Base-by-base conservation (phyloP, 192 early-diverging fungal species). In the Linnemannia elongata region DNA sequence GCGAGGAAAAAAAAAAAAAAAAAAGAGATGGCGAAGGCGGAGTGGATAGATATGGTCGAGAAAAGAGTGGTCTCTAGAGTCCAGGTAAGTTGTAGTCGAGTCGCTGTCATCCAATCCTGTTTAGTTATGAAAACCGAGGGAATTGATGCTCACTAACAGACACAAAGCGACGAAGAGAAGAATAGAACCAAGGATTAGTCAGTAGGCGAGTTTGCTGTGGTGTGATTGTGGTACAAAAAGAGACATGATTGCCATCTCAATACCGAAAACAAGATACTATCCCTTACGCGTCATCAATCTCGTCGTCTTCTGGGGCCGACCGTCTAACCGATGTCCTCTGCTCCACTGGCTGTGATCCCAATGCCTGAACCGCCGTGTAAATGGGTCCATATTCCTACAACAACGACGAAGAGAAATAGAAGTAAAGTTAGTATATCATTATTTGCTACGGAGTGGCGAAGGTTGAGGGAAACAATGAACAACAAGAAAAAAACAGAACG, bases 341-440 rank as follows among this genome's bases (percentile, higher is more conserved):
- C 36, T 89, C 83, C 45, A 91, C 83, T 47, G 89, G 89, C 30
- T 79, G 80, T 6, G 92, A 74, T n/a, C 57, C 81, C 10, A 90
- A 75, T 42, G 89, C 42, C 54, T 91, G 79, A 47, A 94, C 87
- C n/a, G 96, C 96, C 13, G 88, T 88, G 70, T 90, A 96, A 38
- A 96, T 96, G 0, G 95, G 95, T 69, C 96, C 95, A 79, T 95
- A 96, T 90, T 96, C 96, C 96, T 96, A 82, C 6, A 69, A 27
- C 20, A 41, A 33, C 18, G 39, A 41, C 69, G 12, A 39, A 35
- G 12, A 71, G 41, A 41, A 39, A 3, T 2, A 24, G 4, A 71
- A 9, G 41, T 5, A n/a, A 71, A 71, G 69, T 71, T 71, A 66
- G n/a, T 33, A 30, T 74, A 78, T 73, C 12, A 33, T 15, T 10